These are phyloP conservation scores for Xylaria acuta DNA, from an alignment of 495 filamentous ascomycete species.

Conservation along the genomic window DNA sequence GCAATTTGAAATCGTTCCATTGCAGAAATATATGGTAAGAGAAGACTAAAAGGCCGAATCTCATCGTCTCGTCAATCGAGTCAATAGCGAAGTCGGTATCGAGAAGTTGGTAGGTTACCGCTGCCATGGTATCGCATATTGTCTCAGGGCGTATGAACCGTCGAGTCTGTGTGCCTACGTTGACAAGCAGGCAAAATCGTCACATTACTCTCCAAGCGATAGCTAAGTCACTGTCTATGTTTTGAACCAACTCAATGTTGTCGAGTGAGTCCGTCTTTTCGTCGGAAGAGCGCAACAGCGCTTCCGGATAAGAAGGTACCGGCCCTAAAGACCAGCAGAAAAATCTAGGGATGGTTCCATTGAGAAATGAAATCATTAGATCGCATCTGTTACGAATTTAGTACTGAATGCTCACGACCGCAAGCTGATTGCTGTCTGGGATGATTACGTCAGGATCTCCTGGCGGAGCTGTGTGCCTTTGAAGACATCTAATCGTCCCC, in stretches of 20 bases:
- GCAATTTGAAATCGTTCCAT: not conserved
- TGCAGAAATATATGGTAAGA: not conserved
- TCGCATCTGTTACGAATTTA: not conserved
- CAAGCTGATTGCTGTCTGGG: not conserved
- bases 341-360: not conserved
- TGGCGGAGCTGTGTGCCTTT: constrained; percentile 1
- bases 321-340: not conserved
- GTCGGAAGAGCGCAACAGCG: not conserved
- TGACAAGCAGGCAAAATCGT: constrained; percentile 18
- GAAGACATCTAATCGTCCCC: not conserved
- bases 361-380: not conserved
- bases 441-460: not conserved
- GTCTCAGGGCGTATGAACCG: constrained; percentile 7
- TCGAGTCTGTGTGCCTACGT: constrained; percentile 17
- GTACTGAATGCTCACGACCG: not conserved
- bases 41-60: not conserved
- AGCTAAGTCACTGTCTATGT: not conserved
- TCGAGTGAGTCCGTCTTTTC: not conserved
- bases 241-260: not conserved
- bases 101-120: constrained; percentile 12
- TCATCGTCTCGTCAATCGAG: not conserved
- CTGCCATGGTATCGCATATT: constrained; percentile 32
- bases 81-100: not conserved
- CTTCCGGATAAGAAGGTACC: not conserved
- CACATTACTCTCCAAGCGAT: not conserved